Evolutionary conservation across 805 yeast genomes (phyloP), one percentile per base, ranked within the genome.

Genomic region (Monosporozyma siamensis): DNA sequence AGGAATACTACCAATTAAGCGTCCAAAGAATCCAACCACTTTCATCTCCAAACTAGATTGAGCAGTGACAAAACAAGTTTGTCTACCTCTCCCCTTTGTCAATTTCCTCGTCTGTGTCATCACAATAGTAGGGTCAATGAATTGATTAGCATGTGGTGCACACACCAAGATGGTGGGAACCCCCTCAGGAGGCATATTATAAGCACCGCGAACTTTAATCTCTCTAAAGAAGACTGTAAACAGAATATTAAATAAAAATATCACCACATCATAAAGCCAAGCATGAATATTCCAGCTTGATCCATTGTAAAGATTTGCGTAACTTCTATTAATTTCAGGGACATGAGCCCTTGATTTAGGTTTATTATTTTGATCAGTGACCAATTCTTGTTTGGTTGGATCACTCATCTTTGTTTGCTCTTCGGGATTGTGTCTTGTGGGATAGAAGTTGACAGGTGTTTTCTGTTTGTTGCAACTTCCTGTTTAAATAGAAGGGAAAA

Each of bases 81-180:
- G 70, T 47, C 96, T 70, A 2, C 79, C 73, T 1, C 81, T 69
- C 38, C 35, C 39, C 17, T 73, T 71, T 3, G 35, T 45, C 26
- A 57, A 39, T 31, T 68, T 63, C 52, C 82, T 75, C 21, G 85
- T 83, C 53, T 80, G 84, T 36, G 80, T 74, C 83, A 86, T 80
- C 38, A 90, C 72, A 44, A 90, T 68, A 42, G 86, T 74, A 3
- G 86, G 88, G 51, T 77, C 82, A 26, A 89, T 87, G 58, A 89
- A 89, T 64, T 88, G 95, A 62, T 87, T 87, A 6, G 87, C 87
- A 61, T 82, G 89, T 1, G 90, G 90, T 2, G 89, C 89, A 34
- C 81, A 86, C 29, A 82, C 89, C 53, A 81, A 75, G 43, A 82
- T 79, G n/a, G 81, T 75, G 0, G 89, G 82, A 15, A 53, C 52